Evolutionary conservation across 768 basidiomycete species (phyloP).

Genomic region (Trametes coccinea): DNA sequence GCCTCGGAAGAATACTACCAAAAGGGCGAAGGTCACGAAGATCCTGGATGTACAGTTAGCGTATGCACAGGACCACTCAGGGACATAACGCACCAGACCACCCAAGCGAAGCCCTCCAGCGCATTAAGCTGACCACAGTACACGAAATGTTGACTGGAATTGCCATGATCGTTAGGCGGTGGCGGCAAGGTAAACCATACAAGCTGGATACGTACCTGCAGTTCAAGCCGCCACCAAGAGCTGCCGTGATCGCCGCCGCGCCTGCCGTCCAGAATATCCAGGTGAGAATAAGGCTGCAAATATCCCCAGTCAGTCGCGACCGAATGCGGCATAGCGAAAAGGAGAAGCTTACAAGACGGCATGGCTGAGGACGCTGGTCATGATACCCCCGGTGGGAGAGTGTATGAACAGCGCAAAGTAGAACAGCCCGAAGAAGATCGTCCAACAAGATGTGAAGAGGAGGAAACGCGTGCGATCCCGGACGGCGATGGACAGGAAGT

Average conservation of each 20-base stretch:
- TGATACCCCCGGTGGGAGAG: constrained; percentile 44
- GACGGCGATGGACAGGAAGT: constrained; percentile 48
- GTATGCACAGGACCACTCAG: not conserved
- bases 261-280: constrained; percentile 81
- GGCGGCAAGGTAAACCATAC: no score
- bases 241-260: constrained; percentile 66
- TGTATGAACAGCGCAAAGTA: constrained; percentile 58
- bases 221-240: constrained; percentile 68
- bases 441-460: constrained; percentile 76
- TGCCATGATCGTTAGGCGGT: not conserved
- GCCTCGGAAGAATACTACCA: constrained; percentile 61
- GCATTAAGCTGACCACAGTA: constrained; percentile 82
- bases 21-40: constrained; percentile 58
- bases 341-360: constrained; percentile 54
- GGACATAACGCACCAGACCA: constrained; percentile 70
- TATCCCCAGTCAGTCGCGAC: not conserved
- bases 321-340: not conserved
- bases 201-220: constrained; percentile 50
- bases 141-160: constrained; percentile 41
- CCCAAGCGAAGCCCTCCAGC: constrained; percentile 73
- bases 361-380: constrained; percentile 67
- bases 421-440: constrained; percentile 51
- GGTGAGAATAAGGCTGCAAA: constrained; percentile 57
- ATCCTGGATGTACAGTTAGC: constrained; percentile 45
- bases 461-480: constrained; percentile 67